A percentile compares a stretch with the other conserved stretches of the same genome.
These are phyloP conservation scores for Arthroderma sp. DNA, from an alignment of 2,329 filamentous ascomycete genomes.

Conservation along the genomic window DNA sequence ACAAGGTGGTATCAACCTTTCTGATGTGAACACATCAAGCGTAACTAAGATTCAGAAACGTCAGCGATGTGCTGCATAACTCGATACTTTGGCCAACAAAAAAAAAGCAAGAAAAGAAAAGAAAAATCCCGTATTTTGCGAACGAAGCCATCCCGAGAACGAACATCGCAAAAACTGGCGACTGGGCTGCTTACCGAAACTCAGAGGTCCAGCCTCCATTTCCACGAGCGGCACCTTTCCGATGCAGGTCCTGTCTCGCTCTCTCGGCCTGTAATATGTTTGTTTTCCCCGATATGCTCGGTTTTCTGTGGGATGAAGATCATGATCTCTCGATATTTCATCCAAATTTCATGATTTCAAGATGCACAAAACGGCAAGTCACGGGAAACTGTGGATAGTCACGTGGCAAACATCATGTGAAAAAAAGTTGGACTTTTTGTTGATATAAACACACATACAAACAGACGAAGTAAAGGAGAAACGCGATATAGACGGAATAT, in stretches of 20 bases:
- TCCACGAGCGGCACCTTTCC: not conserved
- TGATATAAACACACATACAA: too few relatives aligned
- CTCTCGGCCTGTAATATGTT: not conserved
- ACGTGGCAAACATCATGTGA: too few relatives aligned
- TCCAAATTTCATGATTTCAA: not conserved
- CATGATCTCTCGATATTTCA: not conserved
- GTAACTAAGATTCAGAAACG: slow-evolving; percentile 9
- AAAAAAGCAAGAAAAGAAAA: not conserved
- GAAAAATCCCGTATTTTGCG: not conserved
- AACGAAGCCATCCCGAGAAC: too few relatives aligned
- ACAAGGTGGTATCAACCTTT: slow-evolving; percentile 13
- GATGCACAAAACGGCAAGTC: not conserved
- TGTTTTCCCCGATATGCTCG: not conserved
- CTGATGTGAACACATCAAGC: slow-evolving; percentile 20
- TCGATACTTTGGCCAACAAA: not conserved
- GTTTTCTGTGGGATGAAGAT: not conserved
- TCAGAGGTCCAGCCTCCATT: slow-evolving; percentile 17
- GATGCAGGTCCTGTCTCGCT: not conserved
- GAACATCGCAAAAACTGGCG: not conserved
- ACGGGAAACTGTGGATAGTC: not conserved
- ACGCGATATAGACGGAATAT: too few relatives aligned
- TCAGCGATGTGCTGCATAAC: slow-evolving; percentile 7
- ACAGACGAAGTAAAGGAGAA: too few relatives aligned
- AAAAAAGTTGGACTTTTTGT: too few relatives aligned
- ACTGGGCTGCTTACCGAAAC: slow-evolving; percentile 14